Evolutionary conservation across 2,329 filamentous ascomycete genomes (phyloP), one percentile per base, ranked within the genome.

Genomic region (Bimuria novae-zelandiae): DNA sequence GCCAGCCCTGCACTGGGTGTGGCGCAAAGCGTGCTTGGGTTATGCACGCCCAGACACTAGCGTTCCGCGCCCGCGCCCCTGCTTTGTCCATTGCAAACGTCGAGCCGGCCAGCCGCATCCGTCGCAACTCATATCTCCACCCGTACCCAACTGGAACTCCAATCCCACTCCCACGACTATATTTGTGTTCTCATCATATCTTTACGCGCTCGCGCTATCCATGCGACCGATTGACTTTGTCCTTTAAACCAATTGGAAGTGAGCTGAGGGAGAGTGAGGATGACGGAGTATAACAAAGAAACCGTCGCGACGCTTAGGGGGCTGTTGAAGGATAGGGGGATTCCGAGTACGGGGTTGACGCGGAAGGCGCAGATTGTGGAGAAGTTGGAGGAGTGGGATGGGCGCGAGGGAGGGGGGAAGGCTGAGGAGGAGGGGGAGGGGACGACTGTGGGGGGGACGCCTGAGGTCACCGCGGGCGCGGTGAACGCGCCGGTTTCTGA

Each of bases 301-400:
- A 80, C 78, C 21, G 78, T 80, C 56, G 70, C 74, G 49, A 75
- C 79, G 56, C 69, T 81, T 44, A 75, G 75, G 56, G 69, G 75
- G 51, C 49, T 79, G 47, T 66, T 80, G 42, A 80, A 80, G 52
- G 76, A 79, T 32, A 74, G 77, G 44, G 70, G 71, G 40, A 79
- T 81, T 51, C 67, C 77, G 1, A 70, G 71, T 21, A 77, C 77
- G 0, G 76, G 77, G 21, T 64, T 80, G 25, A 77, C 77, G 45
- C 69, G 77, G 42, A 81, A 81, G 63, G 74, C 76, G 52, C 75
- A 80, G 53, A 77, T 78, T 42, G 69, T 80, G 29, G 77, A 80
- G 52, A 77, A 74, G 58, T 67, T 81, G 7, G 65, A 74, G 49
- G 72, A 69, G 58, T 55, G 57, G 46, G 68, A 69, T 36, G 47